Conservation (phyloP, 2,329 filamentous ascomycete species). For the Clonostachys sp. region DNA sequence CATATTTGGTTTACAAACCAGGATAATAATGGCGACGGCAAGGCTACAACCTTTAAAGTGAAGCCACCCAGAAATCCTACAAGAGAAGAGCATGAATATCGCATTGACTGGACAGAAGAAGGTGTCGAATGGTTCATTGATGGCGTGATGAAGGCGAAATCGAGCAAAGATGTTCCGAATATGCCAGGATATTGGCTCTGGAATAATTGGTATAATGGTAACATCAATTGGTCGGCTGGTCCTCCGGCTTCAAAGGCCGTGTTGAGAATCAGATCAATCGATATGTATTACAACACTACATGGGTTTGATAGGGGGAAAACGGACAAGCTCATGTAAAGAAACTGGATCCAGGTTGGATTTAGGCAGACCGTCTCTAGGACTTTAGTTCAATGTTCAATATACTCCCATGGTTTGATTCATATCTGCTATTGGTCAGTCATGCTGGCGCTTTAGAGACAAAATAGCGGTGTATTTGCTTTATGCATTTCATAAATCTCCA, state of each 20-base stretch:
- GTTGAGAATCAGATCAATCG: slow-evolving; percentile 19
- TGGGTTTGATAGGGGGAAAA: neutral
- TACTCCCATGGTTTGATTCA: no score
- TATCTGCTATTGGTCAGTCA: no score
- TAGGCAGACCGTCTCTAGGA: no score
- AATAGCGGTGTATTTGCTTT: no score
- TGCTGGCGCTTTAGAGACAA: no score
- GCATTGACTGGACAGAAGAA: slow-evolving; percentile 19
- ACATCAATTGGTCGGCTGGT: slow-evolving; percentile 18
- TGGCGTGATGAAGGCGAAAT: slow-evolving; percentile 13
- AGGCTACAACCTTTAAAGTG: neutral
- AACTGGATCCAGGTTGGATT: no score
- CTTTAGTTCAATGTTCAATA: no score
- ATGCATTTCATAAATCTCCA: no score
- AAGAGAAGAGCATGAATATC: slow-evolving; percentile 19
- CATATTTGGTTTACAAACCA: slow-evolving; percentile 22
- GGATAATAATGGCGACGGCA: slow-evolving; percentile 10
- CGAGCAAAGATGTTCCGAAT: slow-evolving; percentile 14
- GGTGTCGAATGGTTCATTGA: slow-evolving; percentile 17
- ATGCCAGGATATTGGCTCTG: slow-evolving; percentile 13
- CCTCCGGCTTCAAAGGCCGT: slow-evolving; percentile 16
- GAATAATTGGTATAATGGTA: slow-evolving; percentile 24
- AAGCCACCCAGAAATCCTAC: slow-evolving; percentile 13
- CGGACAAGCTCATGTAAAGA: no score
- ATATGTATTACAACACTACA: slow-evolving; percentile 20